Evolutionary conservation across 371 early-diverging fungal species (phyloP).

Genomic region (Syncephalastrum racemosum): DNA sequence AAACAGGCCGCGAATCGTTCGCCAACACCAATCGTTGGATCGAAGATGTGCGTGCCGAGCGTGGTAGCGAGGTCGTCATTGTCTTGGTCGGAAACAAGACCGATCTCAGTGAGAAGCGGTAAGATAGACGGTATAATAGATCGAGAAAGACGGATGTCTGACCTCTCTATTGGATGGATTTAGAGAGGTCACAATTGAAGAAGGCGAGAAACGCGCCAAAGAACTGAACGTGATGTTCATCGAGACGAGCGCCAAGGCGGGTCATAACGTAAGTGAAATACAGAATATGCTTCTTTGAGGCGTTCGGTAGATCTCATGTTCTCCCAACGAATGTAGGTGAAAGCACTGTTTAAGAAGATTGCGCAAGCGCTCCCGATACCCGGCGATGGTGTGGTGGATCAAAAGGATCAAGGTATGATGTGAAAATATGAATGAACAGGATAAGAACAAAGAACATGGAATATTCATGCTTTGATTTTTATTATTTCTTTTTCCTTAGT

Average conservation of each 20-base stretch:
- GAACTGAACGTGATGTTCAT: conserved; percentile 94
- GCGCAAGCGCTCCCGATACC: conserved; percentile 92
- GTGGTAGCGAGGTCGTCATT: conserved; percentile 95
- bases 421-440: neutral
- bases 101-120: conserved; percentile 92
- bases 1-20: conserved; percentile 84
- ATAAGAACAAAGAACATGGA: too few species aligned
- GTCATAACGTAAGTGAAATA: conserved; percentile 72
- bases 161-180: neutral
- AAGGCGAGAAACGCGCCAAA: conserved; percentile 92
- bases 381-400: conserved; percentile 54
- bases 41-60: conserved; percentile 94
- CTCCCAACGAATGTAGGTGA: conserved; percentile 47
- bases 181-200: conserved; percentile 89
- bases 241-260: conserved; percentile 96
- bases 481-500: conserved; percentile 16
- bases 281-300: neutral
- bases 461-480: too few species aligned
- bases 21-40: conserved; percentile 97
- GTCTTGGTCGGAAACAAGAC: conserved; percentile 99
- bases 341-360: conserved; percentile 91
- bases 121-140: conserved; percentile 6
- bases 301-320: neutral
- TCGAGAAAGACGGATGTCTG: neutral
- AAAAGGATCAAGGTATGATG: conserved; percentile 38